Conservation (phyloP, 306 rosid genomes). For the Dalbergia oliveri region DNA sequence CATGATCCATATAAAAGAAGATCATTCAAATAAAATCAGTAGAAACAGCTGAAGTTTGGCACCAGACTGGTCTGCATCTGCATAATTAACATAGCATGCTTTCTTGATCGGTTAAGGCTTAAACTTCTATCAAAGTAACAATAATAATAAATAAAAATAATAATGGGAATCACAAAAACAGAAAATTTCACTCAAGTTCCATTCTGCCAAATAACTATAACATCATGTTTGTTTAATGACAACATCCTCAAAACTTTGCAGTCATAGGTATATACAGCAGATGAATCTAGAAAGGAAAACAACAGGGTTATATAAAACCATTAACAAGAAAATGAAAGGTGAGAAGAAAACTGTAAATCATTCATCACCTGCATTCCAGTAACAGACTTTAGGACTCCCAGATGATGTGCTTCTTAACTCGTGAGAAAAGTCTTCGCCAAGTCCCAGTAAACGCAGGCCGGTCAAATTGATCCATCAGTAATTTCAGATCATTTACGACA, state of each 20-base stretch:
- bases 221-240: neutral
- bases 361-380: conserved; percentile 97
- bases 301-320: conserved; percentile 3
- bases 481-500: conserved; percentile 95
- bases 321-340: conserved; percentile 36
- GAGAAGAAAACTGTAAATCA: conserved; percentile 33
- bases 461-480: conserved; percentile 96
- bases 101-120: too few species aligned
- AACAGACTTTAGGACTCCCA: conserved; percentile 99
- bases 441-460: conserved; percentile 94
- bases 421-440: conserved; percentile 95
- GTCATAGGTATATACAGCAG: conserved; percentile 17
- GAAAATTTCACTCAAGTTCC: conserved; percentile 25
- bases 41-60: conserved; percentile 29
- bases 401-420: conserved; percentile 96
- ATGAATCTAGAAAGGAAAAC: conserved; percentile 3
- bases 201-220: neutral
- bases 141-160: too few species aligned
- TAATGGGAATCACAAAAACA: conserved; percentile 25
- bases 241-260: conserved; percentile 9
- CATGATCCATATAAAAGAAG: conserved; percentile 41
- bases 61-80: conserved; percentile 10
- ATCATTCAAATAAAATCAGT: conserved; percentile 15
- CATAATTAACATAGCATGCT: neutral
- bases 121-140: too few species aligned